Conservation (phyloP, 495 filamentous ascomycete genomes). For the Aspergillus nanangensis region DNA sequence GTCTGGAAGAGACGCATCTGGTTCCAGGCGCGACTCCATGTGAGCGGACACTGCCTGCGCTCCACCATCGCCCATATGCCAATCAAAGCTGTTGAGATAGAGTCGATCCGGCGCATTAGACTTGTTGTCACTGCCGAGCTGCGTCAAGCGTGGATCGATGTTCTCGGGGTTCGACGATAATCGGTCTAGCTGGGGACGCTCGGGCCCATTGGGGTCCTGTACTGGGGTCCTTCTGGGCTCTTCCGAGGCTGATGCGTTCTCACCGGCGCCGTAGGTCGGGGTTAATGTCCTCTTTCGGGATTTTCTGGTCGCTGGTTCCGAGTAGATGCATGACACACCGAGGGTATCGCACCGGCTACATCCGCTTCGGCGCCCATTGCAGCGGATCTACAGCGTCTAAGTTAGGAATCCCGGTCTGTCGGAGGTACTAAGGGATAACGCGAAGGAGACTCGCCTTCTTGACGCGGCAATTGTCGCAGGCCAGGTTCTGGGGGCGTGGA, state of each 20-base stretch:
- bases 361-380: neutral
- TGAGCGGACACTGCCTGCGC: neutral
- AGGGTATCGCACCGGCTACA: neutral
- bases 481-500: neutral
- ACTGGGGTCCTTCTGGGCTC: neutral
- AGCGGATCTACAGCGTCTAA: neutral
- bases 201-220: no score
- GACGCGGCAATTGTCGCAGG: neutral
- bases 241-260: neutral
- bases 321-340: neutral
- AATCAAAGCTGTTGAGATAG: neutral
- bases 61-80: neutral
- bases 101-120: neutral
- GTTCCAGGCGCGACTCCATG: neutral
- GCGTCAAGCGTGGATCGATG: neutral
- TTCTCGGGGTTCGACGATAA: neutral
- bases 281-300: neutral
- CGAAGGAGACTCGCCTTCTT: neutral
- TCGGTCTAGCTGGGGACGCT: no score
- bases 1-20: neutral
- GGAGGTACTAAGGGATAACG: neutral
- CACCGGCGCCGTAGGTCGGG: neutral
- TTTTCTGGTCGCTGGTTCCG: neutral
- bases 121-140: neutral
- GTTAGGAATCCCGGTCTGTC: neutral